Conservation (phyloP, 1,284 basidiomycete genomes). For the Ganoderma lucidum region DNA sequence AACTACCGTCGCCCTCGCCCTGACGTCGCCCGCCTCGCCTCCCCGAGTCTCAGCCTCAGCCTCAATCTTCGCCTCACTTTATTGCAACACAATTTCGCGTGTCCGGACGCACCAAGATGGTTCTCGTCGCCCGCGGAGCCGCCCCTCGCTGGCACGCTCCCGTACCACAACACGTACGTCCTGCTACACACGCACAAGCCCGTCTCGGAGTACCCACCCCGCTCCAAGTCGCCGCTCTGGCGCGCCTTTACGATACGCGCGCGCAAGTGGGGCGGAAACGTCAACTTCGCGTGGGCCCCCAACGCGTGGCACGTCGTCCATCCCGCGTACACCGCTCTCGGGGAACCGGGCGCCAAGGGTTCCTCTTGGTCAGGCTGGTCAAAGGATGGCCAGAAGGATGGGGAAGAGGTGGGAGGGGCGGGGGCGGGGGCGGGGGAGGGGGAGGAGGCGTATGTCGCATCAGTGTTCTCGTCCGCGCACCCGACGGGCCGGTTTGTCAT, state of each 20-base stretch:
- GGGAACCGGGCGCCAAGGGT: constrained; percentile 20
- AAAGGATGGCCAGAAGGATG: neutral
- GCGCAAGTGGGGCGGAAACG: constrained; percentile 56
- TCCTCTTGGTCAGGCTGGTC: no score
- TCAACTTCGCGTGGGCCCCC: constrained; percentile 66
- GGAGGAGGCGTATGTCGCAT: constrained; percentile 45
- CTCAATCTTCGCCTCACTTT: neutral
- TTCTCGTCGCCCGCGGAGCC: constrained; percentile 11
- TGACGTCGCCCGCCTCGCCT: neutral
- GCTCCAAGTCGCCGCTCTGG: constrained; percentile 57
- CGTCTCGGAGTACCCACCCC: constrained; percentile 58
- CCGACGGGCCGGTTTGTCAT: constrained; percentile 56
- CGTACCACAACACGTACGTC: constrained; percentile 62
- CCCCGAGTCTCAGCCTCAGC: neutral
- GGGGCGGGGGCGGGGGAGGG: constrained; percentile 1
- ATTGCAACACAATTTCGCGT: neutral
- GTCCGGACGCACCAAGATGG: neutral
- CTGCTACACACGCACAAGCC: constrained; percentile 61
- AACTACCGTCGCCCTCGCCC: neutral
- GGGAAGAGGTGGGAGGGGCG: neutral
- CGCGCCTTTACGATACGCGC: constrained; percentile 56
- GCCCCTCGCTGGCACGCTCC: constrained; percentile 51
- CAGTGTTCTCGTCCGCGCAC: constrained; percentile 54
- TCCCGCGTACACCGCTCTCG: constrained; percentile 27
- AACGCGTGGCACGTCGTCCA: constrained; percentile 32